A percentile compares a stretch with the other conserved stretches of the same genome.
These are phyloP conservation scores for Aspergillus sclerotiicarbonarius DNA, from an alignment of 495 filamentous ascomycete genomes.

Conservation along the genomic window DNA sequence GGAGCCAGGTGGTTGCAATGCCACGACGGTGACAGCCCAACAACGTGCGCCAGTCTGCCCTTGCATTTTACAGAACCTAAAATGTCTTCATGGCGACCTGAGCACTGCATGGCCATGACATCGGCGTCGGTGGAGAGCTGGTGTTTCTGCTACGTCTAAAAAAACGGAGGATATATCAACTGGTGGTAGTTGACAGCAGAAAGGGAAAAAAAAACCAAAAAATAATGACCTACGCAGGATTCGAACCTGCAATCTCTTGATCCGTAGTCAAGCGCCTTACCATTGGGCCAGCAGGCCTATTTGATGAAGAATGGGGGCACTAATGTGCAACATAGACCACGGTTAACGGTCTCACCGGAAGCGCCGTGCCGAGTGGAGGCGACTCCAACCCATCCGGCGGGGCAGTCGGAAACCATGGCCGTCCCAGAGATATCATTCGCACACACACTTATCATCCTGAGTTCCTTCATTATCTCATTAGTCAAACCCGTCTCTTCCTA, in stretches of 20 bases:
- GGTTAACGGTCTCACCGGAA: constrained; percentile 8
- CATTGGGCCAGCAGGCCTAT: constrained; percentile 59
- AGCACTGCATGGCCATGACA: background rate
- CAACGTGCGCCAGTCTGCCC: background rate
- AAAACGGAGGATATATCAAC: background rate
- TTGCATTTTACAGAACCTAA: background rate
- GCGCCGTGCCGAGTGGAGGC: constrained; percentile 23
- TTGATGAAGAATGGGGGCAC: background rate
- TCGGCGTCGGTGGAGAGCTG: background rate
- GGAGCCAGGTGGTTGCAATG: background rate
- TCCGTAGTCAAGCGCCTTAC: constrained; percentile 74
- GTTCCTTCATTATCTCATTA: background rate
- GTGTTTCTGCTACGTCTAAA: background rate
- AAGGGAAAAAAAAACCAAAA: constrained; percentile 9
- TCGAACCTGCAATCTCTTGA: constrained; percentile 59
- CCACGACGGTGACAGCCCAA: background rate
- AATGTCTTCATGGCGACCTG: background rate
- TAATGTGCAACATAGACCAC: background rate
- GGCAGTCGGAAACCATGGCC: constrained; percentile 7
- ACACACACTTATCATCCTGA: constrained; percentile 2
- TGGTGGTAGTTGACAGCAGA: background rate
- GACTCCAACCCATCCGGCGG: constrained; percentile 6
- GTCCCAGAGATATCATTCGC: constrained; percentile 4
- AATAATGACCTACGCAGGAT: constrained; percentile 43
- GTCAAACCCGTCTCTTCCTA: background rate